Base-by-base conservation (phyloP, 148 eudicot species). In the Vaccinium vitisidaea region DNA sequence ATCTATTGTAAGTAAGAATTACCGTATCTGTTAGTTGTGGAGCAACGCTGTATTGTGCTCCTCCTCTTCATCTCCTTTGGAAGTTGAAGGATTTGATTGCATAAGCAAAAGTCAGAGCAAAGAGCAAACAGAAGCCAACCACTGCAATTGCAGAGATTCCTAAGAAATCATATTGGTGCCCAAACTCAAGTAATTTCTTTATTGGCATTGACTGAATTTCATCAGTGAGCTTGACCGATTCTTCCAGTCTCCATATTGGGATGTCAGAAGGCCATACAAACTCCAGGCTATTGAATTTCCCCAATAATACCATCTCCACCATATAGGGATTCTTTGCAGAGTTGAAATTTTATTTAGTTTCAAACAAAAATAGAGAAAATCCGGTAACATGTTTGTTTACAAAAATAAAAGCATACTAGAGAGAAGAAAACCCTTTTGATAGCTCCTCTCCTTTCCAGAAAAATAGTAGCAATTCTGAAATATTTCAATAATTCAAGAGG, bases 291-390 rank as follows among this genome's bases (percentile, higher is more conserved):
- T 91, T 3, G 99, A 98, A 83, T 97, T 97, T 80, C 92, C 91
- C 99, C 98, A 97, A 85, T 95, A 97, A 88, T 95, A 97, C 99
- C 99, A 97, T 91, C 99, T 93, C 99, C 99, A 95, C 99, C 99
- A 97, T 74, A 90, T 84, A 15, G 99, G 99, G 70, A 97, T 94
- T 85, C 92, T 90, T 98, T 30, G 32, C 1, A 30, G 30, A 27
- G 30, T 27, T 27, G 30, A 27, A 27, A 27, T 27, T 27, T 27
- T 27, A 27, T 27, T 27, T 27, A 27, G 30, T 27, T 27, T 27
- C 30, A 27, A 27, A 27, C 30, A 27, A 27, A 27, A 27, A 27
- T 27, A 27, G 30, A 27, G 30, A 27, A 27, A 27, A 27, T 27
- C 30, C 30, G 30, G 30, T 27, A 27, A 27, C 36, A 32, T 32